Percentiles rank a stretch among this genome's conserved stretches.
Conservation (phyloP, 1,284 basidiomycete genomes). For the Serendipita sp. region DNA sequence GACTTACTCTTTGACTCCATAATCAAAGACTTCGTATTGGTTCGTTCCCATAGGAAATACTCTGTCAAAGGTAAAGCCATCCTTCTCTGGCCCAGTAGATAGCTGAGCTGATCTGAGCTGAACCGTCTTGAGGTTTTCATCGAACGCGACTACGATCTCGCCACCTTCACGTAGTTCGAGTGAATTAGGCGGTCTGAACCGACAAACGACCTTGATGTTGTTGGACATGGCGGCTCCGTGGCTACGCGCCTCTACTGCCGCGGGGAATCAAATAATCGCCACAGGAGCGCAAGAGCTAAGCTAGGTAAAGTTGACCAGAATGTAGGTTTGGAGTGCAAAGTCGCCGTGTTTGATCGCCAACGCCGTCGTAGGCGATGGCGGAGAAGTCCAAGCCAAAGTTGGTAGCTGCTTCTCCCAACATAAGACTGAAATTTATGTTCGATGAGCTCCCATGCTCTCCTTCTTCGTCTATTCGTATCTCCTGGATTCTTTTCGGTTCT, state of each 20-base stretch:
- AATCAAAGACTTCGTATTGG: constrained; percentile 95
- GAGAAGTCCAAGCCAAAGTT: background rate
- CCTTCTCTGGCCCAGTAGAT: constrained; percentile 63
- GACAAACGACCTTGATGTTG: constrained; percentile 90
- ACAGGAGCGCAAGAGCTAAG: no score
- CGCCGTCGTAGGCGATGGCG: background rate
- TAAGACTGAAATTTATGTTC: background rate
- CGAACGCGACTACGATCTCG: constrained; percentile 84
- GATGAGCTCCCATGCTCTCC: constrained; percentile 39
- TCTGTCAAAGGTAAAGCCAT: constrained; percentile 94
- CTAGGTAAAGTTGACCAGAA: no score
- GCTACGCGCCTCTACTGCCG: no score
- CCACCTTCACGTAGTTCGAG: constrained; percentile 83
- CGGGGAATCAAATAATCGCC: no score
- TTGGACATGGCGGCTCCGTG: constrained; percentile 27
- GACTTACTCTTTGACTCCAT: constrained; percentile 89
- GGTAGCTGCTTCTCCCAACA: background rate
- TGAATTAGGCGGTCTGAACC: constrained; percentile 93
- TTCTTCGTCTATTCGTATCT: constrained; percentile 78
- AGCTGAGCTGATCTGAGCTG: constrained; percentile 58
- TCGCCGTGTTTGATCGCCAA: background rate
- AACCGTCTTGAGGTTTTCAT: constrained; percentile 72
- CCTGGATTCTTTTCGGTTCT: constrained; percentile 84
- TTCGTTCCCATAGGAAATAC: constrained; percentile 88
- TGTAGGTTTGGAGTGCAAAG: background rate